Base-by-base conservation (phyloP, 2,329 filamentous ascomycete species). In the Lachnellula occidentalis region DNA sequence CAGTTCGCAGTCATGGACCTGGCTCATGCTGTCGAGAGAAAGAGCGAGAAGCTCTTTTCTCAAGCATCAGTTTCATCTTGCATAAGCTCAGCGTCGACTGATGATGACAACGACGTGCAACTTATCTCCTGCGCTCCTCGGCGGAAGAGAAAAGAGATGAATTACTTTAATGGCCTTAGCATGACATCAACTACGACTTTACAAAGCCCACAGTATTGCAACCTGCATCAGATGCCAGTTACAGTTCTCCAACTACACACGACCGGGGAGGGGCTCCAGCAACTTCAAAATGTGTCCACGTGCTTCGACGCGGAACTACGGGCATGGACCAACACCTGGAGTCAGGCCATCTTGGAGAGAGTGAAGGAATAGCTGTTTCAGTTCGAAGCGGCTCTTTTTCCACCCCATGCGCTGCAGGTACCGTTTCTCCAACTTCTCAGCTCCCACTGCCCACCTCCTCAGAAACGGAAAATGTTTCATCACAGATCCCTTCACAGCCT, bases 61-160 rank as follows among this genome's bases (percentile, higher is more conserved):
- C 27, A 12, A 31, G 9, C 27, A 3, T 31, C 27, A 31, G 27
- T 9, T 31, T 31, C 27, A 31, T 4, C 9, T 31, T 31, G 9
- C 12, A 9, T 9, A 31, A 31, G 27, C 27, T 31, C 8, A 24
- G 11, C 15, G 15, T 15, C 42, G n/a, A 45, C 71, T 59, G 57
- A 64, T 50, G 61, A 59, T 22, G 73, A 76, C 47, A 70, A 72
- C 54, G 75, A 77, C 48, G 67, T 77, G 34, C 69, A 76, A 58
- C 74, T 77, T 51, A 66, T 78, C 34, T 75, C 73, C 43, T 71
- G 69, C 19, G 71, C 72, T 22, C 73, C 74, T 9, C 70, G 75
- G 37, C 59, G 61, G 31, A 63, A 53, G 51, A 65, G 58, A 49
- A 76, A 74, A 65, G 74, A 68, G 58, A 65, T 60, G 42, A 71